These are phyloP conservation scores for Metschnikowia koreensis DNA, from an alignment of 805 yeast species.

Conservation along the genomic window DNA sequence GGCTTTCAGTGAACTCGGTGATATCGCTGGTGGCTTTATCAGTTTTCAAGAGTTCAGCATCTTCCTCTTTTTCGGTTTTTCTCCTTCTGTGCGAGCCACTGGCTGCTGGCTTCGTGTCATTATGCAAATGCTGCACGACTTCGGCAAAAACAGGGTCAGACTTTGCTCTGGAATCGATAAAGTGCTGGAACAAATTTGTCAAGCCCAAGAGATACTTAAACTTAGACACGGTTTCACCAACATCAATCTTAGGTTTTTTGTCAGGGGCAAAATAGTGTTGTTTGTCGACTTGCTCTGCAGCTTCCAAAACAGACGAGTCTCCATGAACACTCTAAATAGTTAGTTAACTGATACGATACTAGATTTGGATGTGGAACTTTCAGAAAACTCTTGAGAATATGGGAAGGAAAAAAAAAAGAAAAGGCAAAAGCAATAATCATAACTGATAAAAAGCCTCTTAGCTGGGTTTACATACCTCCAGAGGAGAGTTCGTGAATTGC, in stretches of 20 bases:
- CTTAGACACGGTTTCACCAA: constrained; percentile 60
- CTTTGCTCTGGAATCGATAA: constrained; percentile 61
- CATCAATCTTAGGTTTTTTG: constrained; percentile 44
- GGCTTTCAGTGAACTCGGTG: constrained; percentile 51
- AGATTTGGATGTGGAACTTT: not conserved
- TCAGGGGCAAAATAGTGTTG: constrained; percentile 32
- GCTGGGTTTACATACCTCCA: constrained; percentile 14
- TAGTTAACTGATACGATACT: not conserved
- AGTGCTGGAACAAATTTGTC: constrained; percentile 66
- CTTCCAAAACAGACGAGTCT: not conserved
- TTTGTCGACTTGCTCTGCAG: not conserved
- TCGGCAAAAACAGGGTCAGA: constrained; percentile 56
- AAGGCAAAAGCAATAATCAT: not conserved
- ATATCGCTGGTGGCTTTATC: constrained; percentile 33
- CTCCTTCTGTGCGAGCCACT: constrained; percentile 48
- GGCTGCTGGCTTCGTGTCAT: constrained; percentile 12
- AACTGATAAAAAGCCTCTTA: not conserved
- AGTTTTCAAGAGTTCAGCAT: constrained; percentile 68
- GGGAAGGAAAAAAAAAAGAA: not conserved
- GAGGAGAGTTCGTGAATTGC: constrained; percentile 15
- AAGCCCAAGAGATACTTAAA: constrained; percentile 65
- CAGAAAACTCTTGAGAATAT: not conserved
- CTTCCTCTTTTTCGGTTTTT: constrained; percentile 76
- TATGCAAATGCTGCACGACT: constrained; percentile 45
- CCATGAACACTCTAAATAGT: constrained; percentile 2